Conservation (phyloP, 1,139 yeast genomes). For the Maudiozyma humilis region DNA sequence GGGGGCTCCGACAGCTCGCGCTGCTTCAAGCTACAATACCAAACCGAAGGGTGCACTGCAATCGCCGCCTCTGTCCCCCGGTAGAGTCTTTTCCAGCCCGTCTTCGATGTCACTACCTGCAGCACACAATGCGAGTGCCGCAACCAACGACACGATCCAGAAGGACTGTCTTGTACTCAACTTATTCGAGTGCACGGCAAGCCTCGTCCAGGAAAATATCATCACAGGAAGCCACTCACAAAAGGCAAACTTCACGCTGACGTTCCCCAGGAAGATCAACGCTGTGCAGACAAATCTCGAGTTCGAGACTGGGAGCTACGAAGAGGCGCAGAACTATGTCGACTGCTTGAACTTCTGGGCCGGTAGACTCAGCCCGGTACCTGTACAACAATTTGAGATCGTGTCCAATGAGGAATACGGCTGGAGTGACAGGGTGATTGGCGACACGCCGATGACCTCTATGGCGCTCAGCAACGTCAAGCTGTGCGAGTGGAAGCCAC, state of each 20-base stretch:
- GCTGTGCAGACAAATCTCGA: conserved; percentile 23
- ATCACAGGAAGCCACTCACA: conserved; percentile 12
- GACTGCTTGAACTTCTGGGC: conserved; percentile 88
- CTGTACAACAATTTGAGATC: conserved; percentile 44
- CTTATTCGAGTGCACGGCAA: conserved; percentile 21
- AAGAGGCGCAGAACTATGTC: conserved; percentile 63
- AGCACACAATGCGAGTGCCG: neutral
- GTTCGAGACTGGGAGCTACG: conserved; percentile 49
- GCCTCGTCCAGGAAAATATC: conserved; percentile 23
- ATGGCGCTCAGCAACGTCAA: conserved; percentile 7
- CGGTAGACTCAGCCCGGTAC: conserved; percentile 72
- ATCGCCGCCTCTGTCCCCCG: neutral
- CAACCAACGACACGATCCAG: conserved; percentile 6
- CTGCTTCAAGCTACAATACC: neutral
- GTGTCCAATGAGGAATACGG: conserved; percentile 76
- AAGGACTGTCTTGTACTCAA: conserved; percentile 16
- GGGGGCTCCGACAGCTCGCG: neutral
- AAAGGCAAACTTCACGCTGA: conserved; percentile 31
- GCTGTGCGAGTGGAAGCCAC: conserved; percentile 36
- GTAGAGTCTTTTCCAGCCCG: neutral
- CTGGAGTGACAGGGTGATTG: conserved; percentile 44
- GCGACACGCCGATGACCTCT: conserved; percentile 4
- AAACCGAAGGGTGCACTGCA: neutral
- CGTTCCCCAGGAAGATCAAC: conserved; percentile 32
- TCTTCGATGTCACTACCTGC: conserved; percentile 1